A percentile compares a stretch with the other conserved stretches of the same genome.
These are phyloP conservation scores for Botrytis fragariae DNA, from an alignment of 2,329 filamentous ascomycete genomes.

Conservation along the genomic window DNA sequence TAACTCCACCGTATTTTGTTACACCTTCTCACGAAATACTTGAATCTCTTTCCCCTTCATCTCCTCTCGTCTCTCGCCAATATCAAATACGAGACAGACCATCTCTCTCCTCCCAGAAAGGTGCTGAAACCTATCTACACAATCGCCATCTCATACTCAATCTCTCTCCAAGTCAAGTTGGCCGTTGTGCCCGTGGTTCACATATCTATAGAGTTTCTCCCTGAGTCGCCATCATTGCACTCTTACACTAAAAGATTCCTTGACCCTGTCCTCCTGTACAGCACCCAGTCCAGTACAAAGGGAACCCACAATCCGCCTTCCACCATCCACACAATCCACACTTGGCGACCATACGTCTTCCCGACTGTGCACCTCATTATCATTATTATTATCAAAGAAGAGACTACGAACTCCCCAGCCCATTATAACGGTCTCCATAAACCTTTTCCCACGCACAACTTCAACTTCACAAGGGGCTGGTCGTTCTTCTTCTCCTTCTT, in stretches of 20 bases:
- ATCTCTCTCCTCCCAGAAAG: neutral
- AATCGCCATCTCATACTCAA: neutral
- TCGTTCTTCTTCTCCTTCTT: neutral
- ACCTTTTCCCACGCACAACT: neutral
- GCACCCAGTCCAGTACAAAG: neutral
- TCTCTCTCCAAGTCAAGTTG: neutral
- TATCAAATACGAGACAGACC: neutral
- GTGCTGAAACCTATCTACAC: neutral
- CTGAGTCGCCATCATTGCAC: neutral
- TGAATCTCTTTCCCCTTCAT: neutral
- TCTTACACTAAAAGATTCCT: neutral
- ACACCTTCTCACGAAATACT: neutral
- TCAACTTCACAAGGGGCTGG: neutral
- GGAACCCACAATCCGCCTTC: slow-evolving; percentile 14
- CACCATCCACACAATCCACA: neutral
- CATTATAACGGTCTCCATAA: neutral
- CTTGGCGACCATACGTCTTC: slow-evolving; percentile 12
- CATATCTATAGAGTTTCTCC: neutral
- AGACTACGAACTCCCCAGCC: slow-evolving; percentile 6
- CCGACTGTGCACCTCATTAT: slow-evolving; percentile 3
- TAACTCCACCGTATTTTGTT: neutral
- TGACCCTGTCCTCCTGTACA: slow-evolving; percentile 8
- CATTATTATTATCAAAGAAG: neutral
- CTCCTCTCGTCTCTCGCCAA: neutral
- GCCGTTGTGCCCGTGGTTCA: neutral